These are phyloP conservation scores for Apophysomyces trapeziformis DNA, from an alignment of 371 early-diverging fungal species.

Conservation along the genomic window DNA sequence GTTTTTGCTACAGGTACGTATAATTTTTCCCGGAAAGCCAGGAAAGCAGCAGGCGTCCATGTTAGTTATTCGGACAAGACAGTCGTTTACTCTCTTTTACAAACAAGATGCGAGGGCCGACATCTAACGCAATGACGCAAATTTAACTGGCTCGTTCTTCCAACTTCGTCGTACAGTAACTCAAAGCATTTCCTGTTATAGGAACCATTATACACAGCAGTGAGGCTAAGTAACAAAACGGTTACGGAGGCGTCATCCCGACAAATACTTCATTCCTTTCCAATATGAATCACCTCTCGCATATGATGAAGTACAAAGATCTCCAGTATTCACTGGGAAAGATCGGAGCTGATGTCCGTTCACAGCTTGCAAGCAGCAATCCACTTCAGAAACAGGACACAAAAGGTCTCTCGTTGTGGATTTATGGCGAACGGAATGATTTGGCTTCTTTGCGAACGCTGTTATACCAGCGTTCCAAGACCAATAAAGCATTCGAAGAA, in stretches of 20 bases:
- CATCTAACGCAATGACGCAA: too few relatives aligned
- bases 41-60: too few relatives aligned
- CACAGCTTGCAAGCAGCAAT: slow-evolving; percentile 46
- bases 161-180: too few relatives aligned
- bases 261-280: slow-evolving; percentile 7
- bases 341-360: slow-evolving; percentile 43
- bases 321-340: slow-evolving; percentile 49
- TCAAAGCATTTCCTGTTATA: background rate
- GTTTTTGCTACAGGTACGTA: too few relatives aligned
- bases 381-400: slow-evolving; percentile 51
- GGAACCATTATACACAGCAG: background rate
- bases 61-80: too few relatives aligned
- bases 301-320: slow-evolving; percentile 48
- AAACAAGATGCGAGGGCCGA: too few relatives aligned
- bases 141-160: too few relatives aligned
- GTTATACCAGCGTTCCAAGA: slow-evolving; percentile 39
- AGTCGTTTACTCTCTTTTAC: too few relatives aligned
- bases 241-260: background rate
- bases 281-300: background rate
- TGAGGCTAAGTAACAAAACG: background rate
- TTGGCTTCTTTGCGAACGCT: slow-evolving; percentile 41
- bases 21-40: too few relatives aligned
- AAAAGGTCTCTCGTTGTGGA: slow-evolving; percentile 44
- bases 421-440: slow-evolving; percentile 47
- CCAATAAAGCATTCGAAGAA: slow-evolving; percentile 32